Evolutionary conservation across 2,329 filamentous ascomycete species (phyloP).

Genomic region (Colletotrichum magnum): DNA sequence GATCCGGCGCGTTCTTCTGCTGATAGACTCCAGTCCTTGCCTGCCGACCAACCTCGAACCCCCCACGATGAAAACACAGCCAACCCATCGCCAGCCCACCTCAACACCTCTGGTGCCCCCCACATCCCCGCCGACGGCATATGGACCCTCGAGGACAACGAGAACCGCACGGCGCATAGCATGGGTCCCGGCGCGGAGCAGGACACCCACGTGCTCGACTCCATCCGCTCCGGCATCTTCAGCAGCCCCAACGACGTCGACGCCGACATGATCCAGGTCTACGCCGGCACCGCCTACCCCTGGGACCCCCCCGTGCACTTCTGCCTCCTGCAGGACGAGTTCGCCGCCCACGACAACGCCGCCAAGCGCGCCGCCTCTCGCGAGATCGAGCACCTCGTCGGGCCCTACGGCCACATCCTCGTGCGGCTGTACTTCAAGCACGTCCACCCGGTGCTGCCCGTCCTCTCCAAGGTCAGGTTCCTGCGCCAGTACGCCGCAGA

Average conservation of each 20-base stretch:
- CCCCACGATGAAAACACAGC: neutral
- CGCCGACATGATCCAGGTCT: constrained; percentile 60
- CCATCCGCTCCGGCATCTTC: constrained; percentile 61
- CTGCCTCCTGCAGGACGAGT: constrained; percentile 59
- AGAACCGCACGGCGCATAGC: constrained; percentile 58
- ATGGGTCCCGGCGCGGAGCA: constrained; percentile 62
- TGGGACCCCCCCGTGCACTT: constrained; percentile 61
- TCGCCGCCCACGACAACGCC: constrained; percentile 58
- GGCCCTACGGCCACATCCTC: constrained; percentile 56
- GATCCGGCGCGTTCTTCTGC: too few relatives aligned
- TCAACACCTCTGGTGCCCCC: neutral
- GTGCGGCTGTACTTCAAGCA: constrained; percentile 61
- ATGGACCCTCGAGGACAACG: constrained; percentile 58
- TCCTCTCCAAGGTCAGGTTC: constrained; percentile 61
- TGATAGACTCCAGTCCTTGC: too few relatives aligned
- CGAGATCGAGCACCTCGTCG: constrained; percentile 58
- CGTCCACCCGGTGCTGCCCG: constrained; percentile 59
- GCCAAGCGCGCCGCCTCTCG: constrained; percentile 56
- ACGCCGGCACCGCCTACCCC: constrained; percentile 50
- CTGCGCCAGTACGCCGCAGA: constrained; percentile 54
- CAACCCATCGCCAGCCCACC: neutral
- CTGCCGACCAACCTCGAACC: too few relatives aligned
- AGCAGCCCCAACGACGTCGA: constrained; percentile 59
- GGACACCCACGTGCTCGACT: constrained; percentile 61
- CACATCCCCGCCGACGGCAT: neutral